A percentile compares a stretch with the other conserved stretches of the same genome.
Conservation (phyloP, 306 rosid species). For the Argentina anserina region DNA sequence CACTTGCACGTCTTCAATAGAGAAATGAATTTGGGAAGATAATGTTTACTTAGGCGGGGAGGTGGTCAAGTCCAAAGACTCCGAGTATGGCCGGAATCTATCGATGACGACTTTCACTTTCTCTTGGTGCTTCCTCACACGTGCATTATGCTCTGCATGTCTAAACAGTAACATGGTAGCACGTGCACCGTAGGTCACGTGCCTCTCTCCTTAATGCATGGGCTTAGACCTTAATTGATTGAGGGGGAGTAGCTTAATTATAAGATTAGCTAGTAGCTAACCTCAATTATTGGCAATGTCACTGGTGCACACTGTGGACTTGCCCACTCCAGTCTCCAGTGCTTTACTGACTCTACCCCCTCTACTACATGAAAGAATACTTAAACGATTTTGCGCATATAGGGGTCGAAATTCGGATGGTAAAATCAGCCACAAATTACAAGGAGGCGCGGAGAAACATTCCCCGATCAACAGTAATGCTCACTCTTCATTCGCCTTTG, state of each 20-base stretch:
- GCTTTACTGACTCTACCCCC: neutral
- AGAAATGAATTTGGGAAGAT: neutral
- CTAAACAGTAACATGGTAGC: slow-evolving; percentile 43
- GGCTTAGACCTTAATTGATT: slow-evolving; percentile 13
- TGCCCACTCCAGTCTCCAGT: neutral
- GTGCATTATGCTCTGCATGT: slow-evolving; percentile 48
- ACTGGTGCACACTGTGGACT: neutral
- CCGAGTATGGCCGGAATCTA: slow-evolving; percentile 26
- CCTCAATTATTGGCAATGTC: slow-evolving; percentile 11
- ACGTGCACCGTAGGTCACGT: slow-evolving; percentile 28
- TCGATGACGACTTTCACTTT: slow-evolving; percentile 23
- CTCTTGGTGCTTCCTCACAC: slow-evolving; percentile 48
- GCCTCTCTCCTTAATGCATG: slow-evolving; percentile 13
- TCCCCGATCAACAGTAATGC: no score
- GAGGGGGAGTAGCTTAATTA: neutral
- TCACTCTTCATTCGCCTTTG: neutral
- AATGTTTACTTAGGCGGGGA: neutral
- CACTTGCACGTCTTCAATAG: neutral
- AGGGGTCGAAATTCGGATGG: neutral
- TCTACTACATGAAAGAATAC: neutral
- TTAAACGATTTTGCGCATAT: neutral
- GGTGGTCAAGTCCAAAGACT: slow-evolving; percentile 34
- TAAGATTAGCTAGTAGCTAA: neutral
- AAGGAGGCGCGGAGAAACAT: neutral
- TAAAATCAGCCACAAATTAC: neutral